Evolutionary conservation across 345 rosid genomes (phyloP).

Genomic region (Corchorus olitorius): DNA sequence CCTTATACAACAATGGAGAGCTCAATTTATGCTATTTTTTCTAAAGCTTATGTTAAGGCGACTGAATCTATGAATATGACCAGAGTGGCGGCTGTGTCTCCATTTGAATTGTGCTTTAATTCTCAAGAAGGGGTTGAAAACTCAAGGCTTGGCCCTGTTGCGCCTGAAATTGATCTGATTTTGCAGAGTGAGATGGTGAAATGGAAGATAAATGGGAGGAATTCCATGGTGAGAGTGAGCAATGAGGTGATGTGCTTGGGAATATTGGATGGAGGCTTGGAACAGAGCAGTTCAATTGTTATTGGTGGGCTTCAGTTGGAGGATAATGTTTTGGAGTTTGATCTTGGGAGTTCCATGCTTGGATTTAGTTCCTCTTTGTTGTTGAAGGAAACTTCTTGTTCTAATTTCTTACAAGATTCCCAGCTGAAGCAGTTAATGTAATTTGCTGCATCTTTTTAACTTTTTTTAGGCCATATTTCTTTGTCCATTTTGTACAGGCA

Average conservation of each 20-base stretch:
- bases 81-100: constrained; percentile 45
- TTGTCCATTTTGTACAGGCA: neutral
- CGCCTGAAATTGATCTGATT: constrained; percentile 63
- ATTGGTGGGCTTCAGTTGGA: constrained; percentile 81
- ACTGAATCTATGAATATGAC: constrained; percentile 45
- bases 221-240: constrained; percentile 56
- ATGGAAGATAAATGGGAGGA: constrained; percentile 68
- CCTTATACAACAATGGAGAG: constrained; percentile 73
- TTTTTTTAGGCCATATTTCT: neutral
- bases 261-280: constrained; percentile 64
- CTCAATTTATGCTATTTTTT: constrained; percentile 49
- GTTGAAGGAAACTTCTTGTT: constrained; percentile 32
- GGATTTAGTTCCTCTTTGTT: constrained; percentile 52
- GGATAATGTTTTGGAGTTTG: constrained; percentile 64
- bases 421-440: neutral
- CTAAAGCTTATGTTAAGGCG: constrained; percentile 44
- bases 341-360: constrained; percentile 59
- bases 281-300: constrained; percentile 38
- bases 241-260: constrained; percentile 67
- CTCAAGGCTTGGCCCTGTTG: constrained; percentile 12
- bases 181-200: constrained; percentile 91
- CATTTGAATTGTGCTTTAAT: constrained; percentile 58
- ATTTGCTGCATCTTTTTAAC: neutral
- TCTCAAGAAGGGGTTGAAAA: neutral
- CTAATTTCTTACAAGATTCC: constrained; percentile 18